Evolutionary conservation across 371 early-diverging fungal species (phyloP).

Genomic region (Rhizopus arrhizus): DNA sequence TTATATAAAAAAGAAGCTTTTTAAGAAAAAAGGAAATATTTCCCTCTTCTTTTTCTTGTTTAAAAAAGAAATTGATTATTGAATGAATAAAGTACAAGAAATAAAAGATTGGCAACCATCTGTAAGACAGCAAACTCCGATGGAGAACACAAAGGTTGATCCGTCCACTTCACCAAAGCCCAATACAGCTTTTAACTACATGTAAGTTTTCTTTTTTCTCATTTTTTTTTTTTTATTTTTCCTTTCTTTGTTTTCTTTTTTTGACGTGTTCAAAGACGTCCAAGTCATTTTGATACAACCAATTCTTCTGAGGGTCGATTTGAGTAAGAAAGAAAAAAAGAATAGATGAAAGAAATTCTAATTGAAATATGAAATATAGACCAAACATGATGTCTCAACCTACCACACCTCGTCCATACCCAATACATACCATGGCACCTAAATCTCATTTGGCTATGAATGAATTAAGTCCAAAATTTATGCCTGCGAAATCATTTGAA

Average conservation of each 20-base stretch:
- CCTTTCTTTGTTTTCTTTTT: too few relatives aligned
- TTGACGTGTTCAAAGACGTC: not conserved
- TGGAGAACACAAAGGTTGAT: not conserved
- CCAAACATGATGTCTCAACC: conserved; percentile 33
- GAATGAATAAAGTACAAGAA: conserved; percentile 17
- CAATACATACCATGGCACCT: conserved; percentile 14
- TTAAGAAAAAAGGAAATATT: not conserved
- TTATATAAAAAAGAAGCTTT: not conserved
- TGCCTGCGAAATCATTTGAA: conserved; percentile 50
- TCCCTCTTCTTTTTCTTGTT: not conserved
- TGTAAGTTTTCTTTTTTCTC: not conserved
- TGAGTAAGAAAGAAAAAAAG: not conserved
- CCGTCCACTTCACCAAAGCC: not conserved
- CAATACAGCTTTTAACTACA: not conserved
- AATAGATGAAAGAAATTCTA: not conserved
- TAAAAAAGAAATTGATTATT: not conserved
- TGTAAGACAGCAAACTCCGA: not conserved
- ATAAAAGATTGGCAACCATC: conserved; percentile 21
- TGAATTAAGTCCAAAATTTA: conserved; percentile 31
- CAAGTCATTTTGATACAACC: too few relatives aligned
- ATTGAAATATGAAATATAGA: not conserved
- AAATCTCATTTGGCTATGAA: conserved; percentile 24
- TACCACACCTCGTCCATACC: conserved; percentile 31
- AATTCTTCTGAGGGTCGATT: not conserved
- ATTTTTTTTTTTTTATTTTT: too few relatives aligned